Evolutionary conservation across 2,329 filamentous ascomycete species (phyloP), one percentile per base, ranked within the genome.

Genomic region (Monosporascus sp.): DNA sequence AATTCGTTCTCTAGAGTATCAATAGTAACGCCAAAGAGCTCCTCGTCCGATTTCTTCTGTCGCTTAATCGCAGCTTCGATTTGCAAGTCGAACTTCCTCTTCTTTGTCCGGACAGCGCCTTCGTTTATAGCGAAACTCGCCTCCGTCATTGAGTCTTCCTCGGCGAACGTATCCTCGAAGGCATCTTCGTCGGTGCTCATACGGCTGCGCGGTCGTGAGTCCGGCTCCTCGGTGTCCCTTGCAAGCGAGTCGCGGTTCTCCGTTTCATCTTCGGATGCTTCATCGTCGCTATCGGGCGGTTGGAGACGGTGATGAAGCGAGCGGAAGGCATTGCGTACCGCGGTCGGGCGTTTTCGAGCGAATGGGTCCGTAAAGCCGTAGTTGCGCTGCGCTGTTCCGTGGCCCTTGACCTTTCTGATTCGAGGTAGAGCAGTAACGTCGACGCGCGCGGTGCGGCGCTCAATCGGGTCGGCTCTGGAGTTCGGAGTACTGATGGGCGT

Each of bases 191-290:
- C 83, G 2, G 80, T 80, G 64, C 80, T 84, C 77, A 85, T 81
- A 43, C 88, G 90, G 69, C 90, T 96, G 45, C 86, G 84, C 48
- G 88, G 88, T 43, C 88, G 83, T 58, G 90, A 96, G 56, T 94
- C 92, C 36, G 85, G 85, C 59, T 94, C 92, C 66, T 96, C 92
- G 0, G 90, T 95, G 66, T 92, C 91, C 46, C 86, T 80, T 14
- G 82, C 83, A 48, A 86, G 71, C 14, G 87, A 84, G 36, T 74
- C 73, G 40, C 75, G 73, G 47, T 82, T 82, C 58, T 83, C 81
- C 2, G 71, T 75, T 52, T 97, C 91, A 60, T 95, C 92, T 59
- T 96, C 92, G 0, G 66, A 69, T 20, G 91, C 95, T 68, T 97
- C 90, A n/a, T 88, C 88, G 43, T 90, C 87, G 58, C 88, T 88